Percentiles rank a stretch among this genome's conserved stretches.
Evolutionary conservation across 208 protist species (phyloP).

Genomic region (Novymonas esmeraldas): DNA sequence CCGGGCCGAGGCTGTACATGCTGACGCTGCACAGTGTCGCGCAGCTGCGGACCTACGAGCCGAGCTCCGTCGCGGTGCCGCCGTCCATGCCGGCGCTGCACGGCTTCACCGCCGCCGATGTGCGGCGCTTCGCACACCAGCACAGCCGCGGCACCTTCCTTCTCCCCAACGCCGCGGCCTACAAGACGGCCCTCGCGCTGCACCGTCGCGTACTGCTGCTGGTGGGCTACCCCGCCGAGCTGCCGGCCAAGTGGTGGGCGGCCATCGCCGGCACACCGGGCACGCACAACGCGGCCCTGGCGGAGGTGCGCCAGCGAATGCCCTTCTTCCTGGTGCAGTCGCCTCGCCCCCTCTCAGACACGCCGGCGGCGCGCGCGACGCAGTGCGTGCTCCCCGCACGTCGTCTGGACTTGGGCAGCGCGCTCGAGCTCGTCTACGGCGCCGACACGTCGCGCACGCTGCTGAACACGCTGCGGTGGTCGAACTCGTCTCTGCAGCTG

Average conservation of each 20-base stretch:
- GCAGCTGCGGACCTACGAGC: too few relatives aligned
- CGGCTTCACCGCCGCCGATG: not conserved
- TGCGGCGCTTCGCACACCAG: constrained; percentile 8
- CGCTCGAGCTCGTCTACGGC: not conserved
- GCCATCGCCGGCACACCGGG: not conserved
- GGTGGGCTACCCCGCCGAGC: not conserved
- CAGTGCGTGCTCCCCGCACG: constrained; percentile 9
- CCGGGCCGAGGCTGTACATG: not conserved
- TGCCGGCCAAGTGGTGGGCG: constrained; percentile 3
- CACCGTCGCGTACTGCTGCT: constrained; percentile 1
- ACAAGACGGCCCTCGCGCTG: not conserved
- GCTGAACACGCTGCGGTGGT: not conserved
- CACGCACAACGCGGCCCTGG: not conserved
- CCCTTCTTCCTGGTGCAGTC: constrained; percentile 15
- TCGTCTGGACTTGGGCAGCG: not conserved
- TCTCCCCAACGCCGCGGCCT: not conserved
- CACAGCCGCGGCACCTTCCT: constrained; percentile 1
- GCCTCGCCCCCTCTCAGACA: not conserved
- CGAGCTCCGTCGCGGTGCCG: too few relatives aligned
- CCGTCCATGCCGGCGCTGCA: not conserved
- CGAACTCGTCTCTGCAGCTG: not conserved
- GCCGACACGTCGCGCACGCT: not conserved
- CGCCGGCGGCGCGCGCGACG: not conserved
- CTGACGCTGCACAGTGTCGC: not conserved
- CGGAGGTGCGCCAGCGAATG: constrained; percentile 4